Percentiles rank a stretch among this genome's conserved stretches.
Conservation (phyloP, 306 rosid genomes). For the Abrus precatorius region DNA sequence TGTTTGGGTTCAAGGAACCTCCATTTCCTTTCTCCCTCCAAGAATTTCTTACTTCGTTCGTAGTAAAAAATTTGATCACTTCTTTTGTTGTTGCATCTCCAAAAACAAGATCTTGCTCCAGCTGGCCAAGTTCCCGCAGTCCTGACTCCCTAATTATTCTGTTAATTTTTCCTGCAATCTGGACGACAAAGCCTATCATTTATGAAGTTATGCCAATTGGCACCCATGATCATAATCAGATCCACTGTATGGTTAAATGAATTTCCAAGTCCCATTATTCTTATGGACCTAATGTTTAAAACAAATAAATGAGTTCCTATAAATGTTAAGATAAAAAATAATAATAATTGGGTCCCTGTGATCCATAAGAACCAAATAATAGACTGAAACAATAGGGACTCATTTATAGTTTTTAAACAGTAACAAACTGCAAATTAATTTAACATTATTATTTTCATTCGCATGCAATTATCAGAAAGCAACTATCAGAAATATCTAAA, state of each 20-base stretch:
- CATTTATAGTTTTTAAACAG: constrained; percentile 24
- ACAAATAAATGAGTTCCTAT: constrained; percentile 4
- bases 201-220: constrained; percentile 26
- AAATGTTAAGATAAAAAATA: not conserved
- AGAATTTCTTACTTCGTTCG: constrained; percentile 68
- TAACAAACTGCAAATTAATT: not conserved
- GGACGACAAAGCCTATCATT: constrained; percentile 50
- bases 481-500: constrained; percentile 27
- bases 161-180: constrained; percentile 94
- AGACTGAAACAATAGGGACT: not conserved
- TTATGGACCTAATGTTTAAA: not conserved
- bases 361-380: constrained; percentile 21
- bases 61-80: constrained; percentile 82
- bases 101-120: constrained; percentile 96
- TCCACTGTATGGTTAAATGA: constrained; percentile 19
- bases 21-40: constrained; percentile 1
- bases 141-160: constrained; percentile 72
- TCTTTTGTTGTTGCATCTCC: constrained; percentile 97
- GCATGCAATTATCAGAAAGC: not conserved
- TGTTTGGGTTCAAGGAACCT: constrained; percentile 17
- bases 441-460: constrained; percentile 11
- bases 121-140: constrained; percentile 89
- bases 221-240: constrained; percentile 36
- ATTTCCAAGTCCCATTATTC: not conserved
- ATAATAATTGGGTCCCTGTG: not conserved